Base-by-base conservation (phyloP, 2,329 filamentous ascomycete species). In the Apiospora rasikravindrae region DNA sequence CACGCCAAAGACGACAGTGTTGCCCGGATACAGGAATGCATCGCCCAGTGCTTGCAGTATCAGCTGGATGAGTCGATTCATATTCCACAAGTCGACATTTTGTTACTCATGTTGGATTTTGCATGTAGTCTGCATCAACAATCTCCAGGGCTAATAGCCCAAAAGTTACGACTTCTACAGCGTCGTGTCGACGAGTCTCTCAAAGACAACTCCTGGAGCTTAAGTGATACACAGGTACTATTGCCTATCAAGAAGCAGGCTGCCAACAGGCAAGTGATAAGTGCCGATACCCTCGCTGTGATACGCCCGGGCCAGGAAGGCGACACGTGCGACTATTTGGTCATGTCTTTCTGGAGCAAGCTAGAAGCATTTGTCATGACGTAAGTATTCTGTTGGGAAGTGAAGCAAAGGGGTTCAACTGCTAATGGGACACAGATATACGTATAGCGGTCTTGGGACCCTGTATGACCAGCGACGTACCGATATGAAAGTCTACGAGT, bases 41-140 rank as follows among this genome's bases (percentile, higher is more conserved):
- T 96, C 75, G 93, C 93, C n/a, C 88, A 91, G 69, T 92, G 91
- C 7, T 86, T 91, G 72, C 93, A 92, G 76, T 88, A 91, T 70
- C 93, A 96, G 78, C 84, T 93, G 14, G 89, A 93, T 51, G 85
- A 88, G 0, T 86, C 88, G n/a, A 85, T 89, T 70, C 85, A 87
- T 61, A 87, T 94, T 51, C 88, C 90, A 7, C 92, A 94, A 76
- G 86, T 95, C 22, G 88, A 90, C 71, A 86, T 91, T 1, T 80
- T 95, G 69, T 86, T 91, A 16, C 86, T 93, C 70, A 86, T 93
- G 66, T 84, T 95, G 24, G 93, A 95, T 78, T 85, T 95, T 29
- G 88, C 89, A 1, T 93, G 92, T 77, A 91, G 89, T 76, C 83
- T 95, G 69, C 88, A 91, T 71, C 87, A 90, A 71, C 91, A 91